Evolutionary conservation across 768 basidiomycete genomes (phyloP), one percentile per base, ranked within the genome.

Genomic region (Psilocybe cyanescens): DNA sequence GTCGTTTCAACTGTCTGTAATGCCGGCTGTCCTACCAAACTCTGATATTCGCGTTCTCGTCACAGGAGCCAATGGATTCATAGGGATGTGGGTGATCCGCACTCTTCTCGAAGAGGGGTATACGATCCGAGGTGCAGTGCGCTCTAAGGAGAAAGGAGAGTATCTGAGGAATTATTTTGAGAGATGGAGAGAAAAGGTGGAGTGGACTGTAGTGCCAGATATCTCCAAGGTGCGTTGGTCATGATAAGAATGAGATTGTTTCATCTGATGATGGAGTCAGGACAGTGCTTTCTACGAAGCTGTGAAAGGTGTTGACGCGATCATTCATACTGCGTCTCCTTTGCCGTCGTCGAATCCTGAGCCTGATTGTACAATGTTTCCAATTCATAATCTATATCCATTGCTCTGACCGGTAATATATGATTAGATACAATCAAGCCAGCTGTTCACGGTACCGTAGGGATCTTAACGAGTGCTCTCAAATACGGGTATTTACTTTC

Each of bases 231-330:
- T 60, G 35, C 30, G 17, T 64, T 41, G 31, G n/a, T 30, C n/a
- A 24, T 8, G 17, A 12, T 14, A 30, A 8, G 24, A 24, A 11
- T 30, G 19, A 41, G 1, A 30, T 44, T 31, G 2, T 12, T 17
- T 11, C 56, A 4, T 31, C 11, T 17, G 24, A 41, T 33, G 31
- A 19, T 48, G n/a, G 11, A 52, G 12, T 8, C 62, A 87, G 86
- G 81, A 81, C 3, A 85, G 84, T 4, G 89, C 88, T 0, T 95
- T 93, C 64, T 90, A 94, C 69, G 86, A 91, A 57, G 91, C 87
- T 1, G 88, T 93, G 58, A 83, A 86, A 70, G 90, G 83, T 1
- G 86, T 93, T 12, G 86, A 91, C 60, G 93, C 83, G 0, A 83
- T 95, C 59, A 80, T 78, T 39, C 91, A 92, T 68, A 85, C 81